Evolutionary conservation across 129 eudicot species (phyloP).

Genomic region (Apium graveolens): DNA sequence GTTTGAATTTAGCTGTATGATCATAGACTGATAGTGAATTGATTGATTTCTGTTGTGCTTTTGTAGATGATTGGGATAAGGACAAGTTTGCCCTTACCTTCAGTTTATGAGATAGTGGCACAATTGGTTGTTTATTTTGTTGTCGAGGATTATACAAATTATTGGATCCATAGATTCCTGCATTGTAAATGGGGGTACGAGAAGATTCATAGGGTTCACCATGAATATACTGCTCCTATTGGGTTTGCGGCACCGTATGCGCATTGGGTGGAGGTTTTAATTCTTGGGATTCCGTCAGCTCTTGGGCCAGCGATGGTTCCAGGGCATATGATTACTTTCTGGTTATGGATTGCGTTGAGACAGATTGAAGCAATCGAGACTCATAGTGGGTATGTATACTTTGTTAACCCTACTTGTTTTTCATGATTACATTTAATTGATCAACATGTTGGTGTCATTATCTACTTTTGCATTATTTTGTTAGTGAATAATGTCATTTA

Average conservation of each 20-base stretch:
- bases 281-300: conserved; percentile 76
- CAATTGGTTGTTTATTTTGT: conserved; percentile 70
- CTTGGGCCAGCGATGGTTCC: conserved; percentile 79
- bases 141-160: conserved; percentile 76
- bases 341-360: conserved; percentile 67
- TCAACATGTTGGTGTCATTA: background rate
- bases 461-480: background rate
- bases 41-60: conserved; percentile 1
- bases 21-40: background rate
- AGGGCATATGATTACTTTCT: conserved; percentile 50
- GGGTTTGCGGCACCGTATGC: conserved; percentile 40
- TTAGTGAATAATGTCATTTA: background rate
- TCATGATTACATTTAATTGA: conserved; percentile 10
- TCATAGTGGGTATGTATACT: conserved; percentile 72
- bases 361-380: conserved; percentile 78
- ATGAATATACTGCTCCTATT: conserved; percentile 75
- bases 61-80: conserved; percentile 75
- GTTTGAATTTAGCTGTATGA: background rate
- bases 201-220: conserved; percentile 75
- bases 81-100: conserved; percentile 83
- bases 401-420: conserved; percentile 6
- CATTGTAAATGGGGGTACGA: conserved; percentile 83
- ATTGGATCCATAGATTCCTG: conserved; percentile 80
- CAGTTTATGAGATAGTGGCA: conserved; percentile 44
- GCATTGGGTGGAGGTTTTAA: conserved; percentile 68